Evolutionary conservation across 2,329 filamentous ascomycete species (phyloP), one percentile per base, ranked within the genome.

Genomic region (Sphaerulina musiva): DNA sequence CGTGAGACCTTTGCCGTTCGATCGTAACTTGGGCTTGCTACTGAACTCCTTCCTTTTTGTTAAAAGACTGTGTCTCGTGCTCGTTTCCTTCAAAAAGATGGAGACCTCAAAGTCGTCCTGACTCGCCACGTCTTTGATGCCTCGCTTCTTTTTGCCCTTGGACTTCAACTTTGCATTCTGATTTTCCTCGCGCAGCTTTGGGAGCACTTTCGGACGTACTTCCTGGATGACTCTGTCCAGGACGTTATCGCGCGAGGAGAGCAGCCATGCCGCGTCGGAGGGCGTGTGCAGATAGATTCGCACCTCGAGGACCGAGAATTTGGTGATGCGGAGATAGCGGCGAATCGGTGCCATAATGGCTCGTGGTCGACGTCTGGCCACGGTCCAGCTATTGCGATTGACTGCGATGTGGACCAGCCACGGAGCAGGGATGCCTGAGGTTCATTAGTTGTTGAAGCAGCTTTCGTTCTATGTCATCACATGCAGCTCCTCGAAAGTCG

Each of bases 281-380:
- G 93, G 93, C 64, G 92, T 91, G 61, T 97, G 92, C 45, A 96
- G 83, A 72, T 97, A 97, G 62, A 98, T 93, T 61, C 91, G 90
- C 60, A 89, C 90, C 78, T 98, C 93, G n/a, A 98, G 80, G 32
- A 96, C 90, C 4, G 92, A 95, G 71, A 89, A 88, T 68, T 92
- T 91, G 52, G 87, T 92, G 64, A 97, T 95, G 49, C 92, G 83
- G 52, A 97, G 79, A 69, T 97, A 96, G 64, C 91, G 83, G 55
- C 91, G 84, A 46, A 95, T 82, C 9, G 91, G 91, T 10, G 90
- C 86, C 91, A 96, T 96, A 2, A 14, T 9, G 32, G 44, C n/a
- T 32, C 14, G 34, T 36, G 17, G 38, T 29, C 11, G 11, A 29
- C 26, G 26, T 29, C 26, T 29, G 26, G 26, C 20, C 20, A 3